Evolutionary conservation across 768 basidiomycete genomes (phyloP), one percentile per base, ranked within the genome.

Genomic region (Leccinum variicolor): DNA sequence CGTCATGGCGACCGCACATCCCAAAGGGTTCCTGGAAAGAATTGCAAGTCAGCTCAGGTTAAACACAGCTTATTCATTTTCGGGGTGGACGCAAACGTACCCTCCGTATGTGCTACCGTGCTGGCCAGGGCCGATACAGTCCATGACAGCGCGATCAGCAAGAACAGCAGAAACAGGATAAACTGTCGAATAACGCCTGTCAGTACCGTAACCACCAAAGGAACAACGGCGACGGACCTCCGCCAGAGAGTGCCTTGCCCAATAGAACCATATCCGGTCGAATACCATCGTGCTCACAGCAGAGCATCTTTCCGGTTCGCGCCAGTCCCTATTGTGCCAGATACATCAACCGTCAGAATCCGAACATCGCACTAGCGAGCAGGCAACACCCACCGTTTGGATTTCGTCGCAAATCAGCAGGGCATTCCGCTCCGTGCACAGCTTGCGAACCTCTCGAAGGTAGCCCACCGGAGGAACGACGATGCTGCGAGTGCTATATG

Each of bases 361-460:
- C 14, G 17, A 53, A 23, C 0, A 11, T n/a, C 45, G n/a, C 28
- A 51, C 13, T 26, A 17, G 29, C 43, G 5, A 28, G 25, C 9
- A 53, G 10, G 8, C 14, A 41, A 46, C 19, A 66, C 77, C 55
- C 55, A 92, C 92, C 43, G 97, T 98, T 74, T 99, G 97, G 61
- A 99, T 94, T 73, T 99, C 97, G 64, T 99, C 97, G 64, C 93
- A 95, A 68, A 99, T 98, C 34, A 99, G 78, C n/a, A 99, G 79
- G 0, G 94, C 93, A 50, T 96, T 93, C 74, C 95, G 85, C 73
- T 90, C 84, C 77, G 89, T 90, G 82, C 97, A 99, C 26, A 98
- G 79, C 53, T 81, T 86, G 52, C 87, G 86, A 26, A 87, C 87
- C 62, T 84, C 76, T 29, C 82, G 70, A 39, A 99, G 81, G 74